Conservation (phyloP, 495 filamentous ascomycete species). For the Alectoria sarmentosa region DNA sequence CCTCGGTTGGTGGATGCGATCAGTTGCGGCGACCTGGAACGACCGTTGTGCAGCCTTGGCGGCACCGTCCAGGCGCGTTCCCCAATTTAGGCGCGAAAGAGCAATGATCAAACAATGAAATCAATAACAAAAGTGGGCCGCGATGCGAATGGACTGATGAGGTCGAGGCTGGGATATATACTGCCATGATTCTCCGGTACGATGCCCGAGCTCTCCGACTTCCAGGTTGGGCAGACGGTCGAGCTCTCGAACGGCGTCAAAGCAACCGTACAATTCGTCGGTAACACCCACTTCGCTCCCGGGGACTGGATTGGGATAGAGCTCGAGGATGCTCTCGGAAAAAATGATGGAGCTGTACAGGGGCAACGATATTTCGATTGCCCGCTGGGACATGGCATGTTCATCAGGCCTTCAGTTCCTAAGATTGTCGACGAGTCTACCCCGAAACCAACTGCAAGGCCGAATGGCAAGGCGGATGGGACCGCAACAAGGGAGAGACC, state of each 20-base stretch:
- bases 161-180: not conserved
- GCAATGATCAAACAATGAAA: constrained; percentile 6
- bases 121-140: not conserved
- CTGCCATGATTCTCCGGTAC: constrained; percentile 18
- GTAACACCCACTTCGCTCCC: constrained; percentile 65
- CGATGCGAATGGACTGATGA: not conserved
- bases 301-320: constrained; percentile 92
- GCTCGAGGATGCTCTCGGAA: constrained; percentile 73
- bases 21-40: not conserved
- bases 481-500: constrained; percentile 27
- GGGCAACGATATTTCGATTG: constrained; percentile 90
- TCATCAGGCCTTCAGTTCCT: constrained; percentile 61
- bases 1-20: too few relatives aligned
- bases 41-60: constrained; percentile 2
- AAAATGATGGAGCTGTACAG: constrained; percentile 90
- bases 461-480: constrained; percentile 25
- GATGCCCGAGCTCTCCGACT: constrained; percentile 31
- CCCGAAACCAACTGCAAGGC: constrained; percentile 32
- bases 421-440: constrained; percentile 49
- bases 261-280: constrained; percentile 73
- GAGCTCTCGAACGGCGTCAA: constrained; percentile 67
- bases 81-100: not conserved
- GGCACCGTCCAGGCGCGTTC: not conserved
- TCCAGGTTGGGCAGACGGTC: constrained; percentile 52
- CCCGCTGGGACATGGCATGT: constrained; percentile 75